Evolutionary conservation across 2,329 filamentous ascomycete species (phyloP), one percentile per base, ranked within the genome.

Genomic region (Thelonectria discophora): DNA sequence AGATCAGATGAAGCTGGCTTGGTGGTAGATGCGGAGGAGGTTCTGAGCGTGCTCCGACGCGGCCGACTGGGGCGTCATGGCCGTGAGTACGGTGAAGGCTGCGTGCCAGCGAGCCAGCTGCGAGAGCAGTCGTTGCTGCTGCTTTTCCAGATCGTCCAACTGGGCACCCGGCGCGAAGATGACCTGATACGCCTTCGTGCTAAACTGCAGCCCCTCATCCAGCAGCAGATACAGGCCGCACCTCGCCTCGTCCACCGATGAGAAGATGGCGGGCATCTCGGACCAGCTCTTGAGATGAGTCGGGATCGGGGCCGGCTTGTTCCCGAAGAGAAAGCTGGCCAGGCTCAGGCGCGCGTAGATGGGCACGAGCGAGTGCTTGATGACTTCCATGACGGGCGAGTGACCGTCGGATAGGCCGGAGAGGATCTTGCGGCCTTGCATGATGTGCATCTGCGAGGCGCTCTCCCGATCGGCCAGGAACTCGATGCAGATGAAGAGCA

Each of bases 401-500:
- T 64, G 57, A 2, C 65, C 63, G 30, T 73, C 53, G 1, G 68
- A 66, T 7, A 81, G 67, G 10, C 74, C 72, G 1, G 71, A 73
- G 3, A 82, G 73, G 2, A 82, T 78, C 45, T 78, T 75, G 3
- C 80, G 70, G 8, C 80, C 80, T 61, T 82, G 79, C 15, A 74
- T 73, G 15, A 82, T 79, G 50, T 82, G 80, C 58, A 81, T 72
- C 48, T 81, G 76, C 0, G 83, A 81, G 10, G 79, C 78, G 5
- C 72, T 69, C 45, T 81, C 79, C 59, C 85, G 80, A 39, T 82
- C 80, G 34, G 82, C 81, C 60, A 86, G 75, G 65, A 84, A 83
- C 70, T 86, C 84, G 50, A 86, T 80, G 65, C 82, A 84, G 21
- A 83, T 81, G 63, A 86, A 84, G 20, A 86, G 72, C 1, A 84